These are phyloP conservation scores for Cercospora sojina DNA, from an alignment of 2,329 filamentous ascomycete genomes.

Conservation along the genomic window DNA sequence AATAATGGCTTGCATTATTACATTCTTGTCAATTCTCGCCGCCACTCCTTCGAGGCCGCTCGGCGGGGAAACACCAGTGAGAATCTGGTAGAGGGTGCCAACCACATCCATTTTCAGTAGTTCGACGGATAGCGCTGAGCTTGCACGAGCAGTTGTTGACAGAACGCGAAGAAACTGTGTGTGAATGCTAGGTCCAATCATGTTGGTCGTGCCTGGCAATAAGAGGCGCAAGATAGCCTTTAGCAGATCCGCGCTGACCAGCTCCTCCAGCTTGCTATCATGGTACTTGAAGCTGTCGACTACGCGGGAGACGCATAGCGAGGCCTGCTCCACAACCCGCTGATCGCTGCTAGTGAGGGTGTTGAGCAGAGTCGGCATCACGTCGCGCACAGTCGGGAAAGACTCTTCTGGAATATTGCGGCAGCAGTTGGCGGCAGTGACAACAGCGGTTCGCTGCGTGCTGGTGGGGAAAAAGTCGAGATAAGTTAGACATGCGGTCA, in stretches of 20 bases:
- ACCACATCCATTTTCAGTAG: slow-evolving; percentile 96
- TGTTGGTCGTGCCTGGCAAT: slow-evolving; percentile 89
- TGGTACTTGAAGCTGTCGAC: slow-evolving; percentile 96
- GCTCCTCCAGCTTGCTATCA: slow-evolving; percentile 81
- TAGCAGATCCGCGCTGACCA: slow-evolving; percentile 85
- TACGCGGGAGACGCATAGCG: slow-evolving; percentile 89
- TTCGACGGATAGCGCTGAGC: slow-evolving; percentile 81
- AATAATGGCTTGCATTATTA: slow-evolving; percentile 98
- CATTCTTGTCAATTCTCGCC: slow-evolving; percentile 87
- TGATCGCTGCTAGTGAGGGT: slow-evolving; percentile 92
- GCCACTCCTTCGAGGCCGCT: slow-evolving; percentile 72
- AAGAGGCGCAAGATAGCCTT: slow-evolving; percentile 82
- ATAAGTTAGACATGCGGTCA: slow-evolving; percentile 93
- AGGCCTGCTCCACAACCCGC: slow-evolving; percentile 94
- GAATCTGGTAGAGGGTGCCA: slow-evolving; percentile 93
- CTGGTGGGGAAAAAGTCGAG: slow-evolving; percentile 97
- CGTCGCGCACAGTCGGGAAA: slow-evolving; percentile 85
- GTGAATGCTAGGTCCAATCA: slow-evolving; percentile 91
- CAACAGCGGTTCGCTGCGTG: slow-evolving; percentile 93
- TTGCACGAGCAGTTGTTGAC: slow-evolving; percentile 85
- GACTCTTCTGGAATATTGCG: slow-evolving; percentile 94
- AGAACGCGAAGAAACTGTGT: slow-evolving; percentile 93
- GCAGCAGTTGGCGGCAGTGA: slow-evolving; percentile 96
- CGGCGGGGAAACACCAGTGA: slow-evolving; percentile 92
- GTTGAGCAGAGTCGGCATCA: slow-evolving; percentile 92